These are phyloP conservation scores for Fusarium neocosmosporiellum DNA, from an alignment of 2,329 filamentous ascomycete species.

Conservation along the genomic window DNA sequence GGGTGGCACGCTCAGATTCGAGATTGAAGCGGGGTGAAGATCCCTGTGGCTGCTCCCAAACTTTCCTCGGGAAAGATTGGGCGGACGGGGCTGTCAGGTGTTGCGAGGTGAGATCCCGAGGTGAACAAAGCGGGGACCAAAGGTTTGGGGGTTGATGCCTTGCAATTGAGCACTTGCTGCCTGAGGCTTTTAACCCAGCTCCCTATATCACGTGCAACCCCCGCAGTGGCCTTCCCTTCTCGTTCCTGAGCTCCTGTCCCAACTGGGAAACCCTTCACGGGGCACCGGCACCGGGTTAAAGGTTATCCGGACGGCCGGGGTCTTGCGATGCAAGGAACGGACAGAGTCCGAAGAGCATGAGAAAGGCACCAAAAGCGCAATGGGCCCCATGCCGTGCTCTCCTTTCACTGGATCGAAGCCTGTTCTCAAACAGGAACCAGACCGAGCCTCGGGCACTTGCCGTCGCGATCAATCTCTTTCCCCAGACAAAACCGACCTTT, in stretches of 20 bases:
- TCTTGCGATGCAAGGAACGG: conserved; percentile 13
- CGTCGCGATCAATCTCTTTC: neutral
- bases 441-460: conserved; percentile 33
- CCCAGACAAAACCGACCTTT: neutral
- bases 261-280: neutral
- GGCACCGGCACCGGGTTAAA: conserved; percentile 28
- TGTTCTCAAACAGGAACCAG: neutral
- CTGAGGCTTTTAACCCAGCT: conserved; percentile 1
- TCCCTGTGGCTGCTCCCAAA: neutral
- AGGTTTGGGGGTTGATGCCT: conserved; percentile 27
- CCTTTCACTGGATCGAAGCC: neutral
- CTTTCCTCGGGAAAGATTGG: neutral
- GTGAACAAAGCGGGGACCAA: conserved; percentile 5
- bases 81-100: conserved; percentile 5
- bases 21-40: conserved; percentile 32
- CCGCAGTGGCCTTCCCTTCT: neutral
- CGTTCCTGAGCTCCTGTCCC: neutral
- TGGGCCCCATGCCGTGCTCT: conserved; percentile 21
- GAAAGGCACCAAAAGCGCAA: neutral
- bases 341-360: conserved; percentile 27
- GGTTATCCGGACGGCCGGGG: conserved; percentile 21
- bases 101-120: conserved; percentile 29
- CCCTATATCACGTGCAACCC: conserved; percentile 7
- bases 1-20: conserved; percentile 41
- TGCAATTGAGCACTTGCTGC: neutral